Evolutionary conservation across 176 grass and related monocot genomes (phyloP).

Genomic region (Puccinellia tenuiflora): DNA sequence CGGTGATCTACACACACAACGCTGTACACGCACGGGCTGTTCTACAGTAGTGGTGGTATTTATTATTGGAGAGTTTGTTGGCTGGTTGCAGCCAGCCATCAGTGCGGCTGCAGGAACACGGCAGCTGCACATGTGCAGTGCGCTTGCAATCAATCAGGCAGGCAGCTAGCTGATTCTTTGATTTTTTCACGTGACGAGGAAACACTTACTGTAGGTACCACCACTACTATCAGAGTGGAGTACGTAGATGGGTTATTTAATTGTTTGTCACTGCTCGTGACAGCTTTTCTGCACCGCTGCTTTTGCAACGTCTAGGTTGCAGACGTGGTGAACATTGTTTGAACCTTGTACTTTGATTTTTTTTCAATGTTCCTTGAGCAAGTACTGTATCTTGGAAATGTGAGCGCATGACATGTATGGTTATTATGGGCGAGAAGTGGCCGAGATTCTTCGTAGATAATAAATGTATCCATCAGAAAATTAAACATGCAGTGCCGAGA

Average conservation of each 20-base stretch:
- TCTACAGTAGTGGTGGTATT: constrained; percentile 9
- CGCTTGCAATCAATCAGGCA: background rate
- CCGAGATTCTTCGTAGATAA: background rate
- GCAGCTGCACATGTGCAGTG: constrained; percentile 8
- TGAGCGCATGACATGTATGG: too few species aligned
- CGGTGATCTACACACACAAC: constrained; percentile 6
- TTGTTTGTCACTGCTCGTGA: background rate
- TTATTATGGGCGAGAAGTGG: background rate
- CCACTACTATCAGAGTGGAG: background rate
- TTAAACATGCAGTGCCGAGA: background rate
- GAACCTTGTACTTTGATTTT: background rate
- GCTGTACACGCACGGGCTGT: background rate
- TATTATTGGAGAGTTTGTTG: constrained; percentile 6
- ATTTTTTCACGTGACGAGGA: background rate
- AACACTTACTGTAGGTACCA: background rate
- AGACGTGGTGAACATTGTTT: background rate
- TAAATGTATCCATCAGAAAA: background rate
- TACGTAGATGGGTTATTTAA: background rate
- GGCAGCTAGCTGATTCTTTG: background rate
- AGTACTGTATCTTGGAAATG: too few species aligned
- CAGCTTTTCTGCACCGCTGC: background rate
- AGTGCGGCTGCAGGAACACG: constrained; percentile 22
- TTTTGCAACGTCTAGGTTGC: background rate
- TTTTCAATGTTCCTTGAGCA: too few species aligned
- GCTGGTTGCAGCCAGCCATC: background rate